Percentiles rank a stretch among this genome's conserved stretches.
phyloP scores from a whole-genome alignment of 768 basidiomycete genomes.

The Cubamyces sp. region DNA sequence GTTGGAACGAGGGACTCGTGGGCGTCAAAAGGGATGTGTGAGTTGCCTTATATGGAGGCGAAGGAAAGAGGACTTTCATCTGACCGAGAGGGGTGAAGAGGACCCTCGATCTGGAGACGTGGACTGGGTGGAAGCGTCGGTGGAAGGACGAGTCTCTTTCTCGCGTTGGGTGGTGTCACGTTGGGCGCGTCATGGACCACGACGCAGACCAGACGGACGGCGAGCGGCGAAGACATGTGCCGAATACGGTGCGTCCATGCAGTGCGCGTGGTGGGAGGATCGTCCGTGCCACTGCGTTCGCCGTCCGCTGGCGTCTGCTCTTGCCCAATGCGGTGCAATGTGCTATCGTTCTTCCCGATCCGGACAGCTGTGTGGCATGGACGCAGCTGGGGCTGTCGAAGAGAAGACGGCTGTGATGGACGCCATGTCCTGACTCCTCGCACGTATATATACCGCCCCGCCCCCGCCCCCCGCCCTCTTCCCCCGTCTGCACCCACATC shows the following conservation, averaged over 20 bases:
- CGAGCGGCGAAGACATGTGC: constrained; percentile 3
- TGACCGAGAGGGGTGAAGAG: constrained; percentile 5
- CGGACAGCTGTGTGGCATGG: constrained; percentile 18
- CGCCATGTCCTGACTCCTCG: constrained; percentile 17
- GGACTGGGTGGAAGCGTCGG: not conserved
- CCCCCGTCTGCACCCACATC: constrained; percentile 15
- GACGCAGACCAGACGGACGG: not conserved
- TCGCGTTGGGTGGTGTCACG: constrained; percentile 7
- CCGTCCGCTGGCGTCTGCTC: constrained; percentile 16
- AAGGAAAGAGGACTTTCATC: not conserved
- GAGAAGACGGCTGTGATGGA: constrained; percentile 27
- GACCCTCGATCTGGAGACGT: constrained; percentile 6
- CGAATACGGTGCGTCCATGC: constrained; percentile 2
- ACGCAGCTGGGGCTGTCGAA: constrained; percentile 24
- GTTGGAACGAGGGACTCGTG: not conserved
- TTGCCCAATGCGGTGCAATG: constrained; percentile 10
- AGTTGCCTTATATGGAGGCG: constrained; percentile 5
- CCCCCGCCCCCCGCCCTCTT: constrained; percentile 19
- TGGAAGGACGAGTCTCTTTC: not conserved
- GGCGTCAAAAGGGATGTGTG: not conserved
- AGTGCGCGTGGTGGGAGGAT: constrained; percentile 16
- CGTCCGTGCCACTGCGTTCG: constrained; percentile 6
- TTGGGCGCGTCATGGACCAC: constrained; percentile 6
- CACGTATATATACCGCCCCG: constrained; percentile 24
- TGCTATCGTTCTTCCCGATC: constrained; percentile 23